Evolutionary conservation across 129 eudicot species (phyloP), one percentile per base, ranked within the genome.

Genomic region (Rutidosis leptorrhynchoides): DNA sequence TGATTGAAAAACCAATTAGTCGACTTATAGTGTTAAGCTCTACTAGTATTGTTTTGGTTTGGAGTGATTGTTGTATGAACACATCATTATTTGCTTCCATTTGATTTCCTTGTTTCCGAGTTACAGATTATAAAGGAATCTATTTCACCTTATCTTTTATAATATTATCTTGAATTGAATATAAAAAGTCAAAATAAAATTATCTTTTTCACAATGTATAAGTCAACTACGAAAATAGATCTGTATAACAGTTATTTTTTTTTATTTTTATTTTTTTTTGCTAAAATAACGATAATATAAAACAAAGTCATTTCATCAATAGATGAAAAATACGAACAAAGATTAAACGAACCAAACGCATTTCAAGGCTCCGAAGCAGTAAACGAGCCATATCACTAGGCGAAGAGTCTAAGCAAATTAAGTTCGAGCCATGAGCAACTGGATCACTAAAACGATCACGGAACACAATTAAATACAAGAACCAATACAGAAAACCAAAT

Each of bases 1-100:
- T n/a, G 64, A 60, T 62, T 29, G 12, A 65, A n/a, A 7, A 11
- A 4, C 26, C 19, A 6, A 30, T 19, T 23, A 20, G 56, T 28
- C 23, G n/a, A 37, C 62, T 46, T 27, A 7, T 0, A 21, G 64
- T 77, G 73, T 74, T 74, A 71, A 53, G 74, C 42, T 62, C 67
- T 67, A 51, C 69, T 26, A 32, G 70, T 69, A 54, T 72, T 40
- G 72, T 65, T 70, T 62, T 77, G 45, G 26, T 69, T 62, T 40
- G 63, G 27, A 59, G 49, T 52, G 74, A 40, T 42, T 80, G 74
- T 61, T 68, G 78, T 67, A 37, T 72, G 79, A 58, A 82, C 76
- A 64, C 68, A 20, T 43, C 43, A 52, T 73, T 24, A 75, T 68
- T 37, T 67, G 79, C 55, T 74, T 74, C 60, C 55, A 60, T 67